Conservation (phyloP, 805 yeast genomes). For the Blastobotrys terrestris region DNA sequence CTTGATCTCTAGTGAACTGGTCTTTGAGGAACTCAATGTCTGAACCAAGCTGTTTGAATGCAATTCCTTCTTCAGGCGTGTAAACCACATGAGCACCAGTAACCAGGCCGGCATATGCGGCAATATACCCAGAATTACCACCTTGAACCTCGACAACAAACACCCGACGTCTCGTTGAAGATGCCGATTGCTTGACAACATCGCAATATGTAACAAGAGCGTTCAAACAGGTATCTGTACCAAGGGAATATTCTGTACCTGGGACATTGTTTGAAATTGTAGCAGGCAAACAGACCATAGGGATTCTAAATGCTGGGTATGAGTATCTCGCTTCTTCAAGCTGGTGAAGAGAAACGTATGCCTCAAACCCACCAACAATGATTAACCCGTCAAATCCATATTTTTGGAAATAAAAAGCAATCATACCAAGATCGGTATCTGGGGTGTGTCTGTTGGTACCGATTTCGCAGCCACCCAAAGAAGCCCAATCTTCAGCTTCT, state of each 20-base stretch:
- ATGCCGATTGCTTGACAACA: conserved; percentile 88
- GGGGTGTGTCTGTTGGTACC: conserved; percentile 94
- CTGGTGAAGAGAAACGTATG: conserved; percentile 79
- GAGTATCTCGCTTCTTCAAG: conserved; percentile 66
- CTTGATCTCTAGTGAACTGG: conserved; percentile 66
- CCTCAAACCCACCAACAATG: conserved; percentile 95
- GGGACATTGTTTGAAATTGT: conserved; percentile 97
- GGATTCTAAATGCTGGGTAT: conserved; percentile 90
- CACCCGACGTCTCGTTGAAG: conserved; percentile 88
- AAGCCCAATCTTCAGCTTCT: conserved; percentile 83
- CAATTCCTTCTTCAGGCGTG: conserved; percentile 79
- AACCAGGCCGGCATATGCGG: conserved; percentile 75
- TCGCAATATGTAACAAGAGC: conserved; percentile 89
- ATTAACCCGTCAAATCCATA: conserved; percentile 82
- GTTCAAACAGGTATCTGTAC: conserved; percentile 93
- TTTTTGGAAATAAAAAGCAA: conserved; percentile 90
- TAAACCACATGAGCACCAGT: conserved; percentile 90
- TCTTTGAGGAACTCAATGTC: conserved; percentile 68
- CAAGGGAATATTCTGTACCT: conserved; percentile 95
- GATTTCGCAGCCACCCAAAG: conserved; percentile 89
- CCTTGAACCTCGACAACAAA: conserved; percentile 98
- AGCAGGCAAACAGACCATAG: conserved; percentile 90
- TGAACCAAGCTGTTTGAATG: conserved; percentile 60
- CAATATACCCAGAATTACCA: conserved; percentile 92
- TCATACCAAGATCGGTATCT: conserved; percentile 74